Conservation (phyloP, 2,329 filamentous ascomycete genomes). For the Cladosporium phlei region DNA sequence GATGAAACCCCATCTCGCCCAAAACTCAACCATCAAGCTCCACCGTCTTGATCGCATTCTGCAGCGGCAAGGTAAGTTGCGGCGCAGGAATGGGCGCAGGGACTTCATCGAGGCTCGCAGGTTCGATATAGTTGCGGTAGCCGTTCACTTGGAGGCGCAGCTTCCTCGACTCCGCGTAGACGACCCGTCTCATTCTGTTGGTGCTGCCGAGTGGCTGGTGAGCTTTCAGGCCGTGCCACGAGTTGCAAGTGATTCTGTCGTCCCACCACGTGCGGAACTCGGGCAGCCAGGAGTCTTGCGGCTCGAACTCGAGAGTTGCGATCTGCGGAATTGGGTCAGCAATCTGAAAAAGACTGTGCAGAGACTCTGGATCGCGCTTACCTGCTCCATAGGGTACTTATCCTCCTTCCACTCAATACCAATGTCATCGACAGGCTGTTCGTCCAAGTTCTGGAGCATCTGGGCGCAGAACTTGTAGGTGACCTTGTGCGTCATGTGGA, state of each 20-base stretch:
- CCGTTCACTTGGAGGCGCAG: slow-evolving; percentile 37
- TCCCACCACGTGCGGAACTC: slow-evolving; percentile 40
- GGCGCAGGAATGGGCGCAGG: slow-evolving; percentile 32
- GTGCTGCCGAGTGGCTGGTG: slow-evolving; percentile 38
- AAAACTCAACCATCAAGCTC: slow-evolving; percentile 13
- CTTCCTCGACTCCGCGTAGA: slow-evolving; percentile 40
- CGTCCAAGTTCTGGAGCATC: slow-evolving; percentile 30
- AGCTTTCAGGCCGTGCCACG: slow-evolving; percentile 37
- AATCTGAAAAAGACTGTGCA: too few relatives aligned
- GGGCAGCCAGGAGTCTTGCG: slow-evolving; percentile 38
- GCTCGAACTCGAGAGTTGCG: slow-evolving; percentile 36
- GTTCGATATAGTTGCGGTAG: slow-evolving; percentile 38
- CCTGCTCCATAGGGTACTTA: slow-evolving; percentile 32
- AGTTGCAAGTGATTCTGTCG: slow-evolving; percentile 37
- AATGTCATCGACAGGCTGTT: slow-evolving; percentile 34
- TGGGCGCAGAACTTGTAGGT: slow-evolving; percentile 33
- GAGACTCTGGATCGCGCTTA: too few relatives aligned
- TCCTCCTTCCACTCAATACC: slow-evolving; percentile 30
- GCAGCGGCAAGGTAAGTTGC: slow-evolving; percentile 22
- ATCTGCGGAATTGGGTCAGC: too few relatives aligned
- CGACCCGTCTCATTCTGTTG: slow-evolving; percentile 38
- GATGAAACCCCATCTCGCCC: too few relatives aligned
- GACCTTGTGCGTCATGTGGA: slow-evolving; percentile 32
- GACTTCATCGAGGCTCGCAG: slow-evolving; percentile 33
- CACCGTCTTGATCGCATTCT: slow-evolving; percentile 21